These are phyloP conservation scores for Plantago major DNA, from an alignment of 257 asterid genomes.

Conservation along the genomic window DNA sequence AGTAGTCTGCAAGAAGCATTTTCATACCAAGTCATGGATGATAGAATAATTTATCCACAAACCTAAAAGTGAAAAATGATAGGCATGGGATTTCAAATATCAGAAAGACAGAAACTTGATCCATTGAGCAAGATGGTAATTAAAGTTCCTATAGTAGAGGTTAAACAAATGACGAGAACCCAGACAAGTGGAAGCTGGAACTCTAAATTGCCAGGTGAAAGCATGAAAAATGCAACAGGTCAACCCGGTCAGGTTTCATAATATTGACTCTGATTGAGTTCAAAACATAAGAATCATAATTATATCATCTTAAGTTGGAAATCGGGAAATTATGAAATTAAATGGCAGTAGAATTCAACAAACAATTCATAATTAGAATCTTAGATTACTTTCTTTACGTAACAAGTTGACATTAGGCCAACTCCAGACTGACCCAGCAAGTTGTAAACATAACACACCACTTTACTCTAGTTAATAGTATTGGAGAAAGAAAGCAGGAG, in stretches of 20 bases:
- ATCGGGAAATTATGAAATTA: neutral
- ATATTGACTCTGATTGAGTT: neutral
- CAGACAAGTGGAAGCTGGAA: neutral
- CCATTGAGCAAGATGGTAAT: neutral
- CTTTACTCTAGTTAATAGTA: neutral
- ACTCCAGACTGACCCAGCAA: neutral
- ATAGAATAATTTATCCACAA: neutral
- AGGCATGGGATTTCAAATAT: neutral
- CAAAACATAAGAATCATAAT: neutral
- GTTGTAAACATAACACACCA: neutral
- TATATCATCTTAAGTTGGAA: neutral
- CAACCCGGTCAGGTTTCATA: neutral
- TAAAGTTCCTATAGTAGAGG: neutral
- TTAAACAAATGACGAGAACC: neutral
- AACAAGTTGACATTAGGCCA: neutral
- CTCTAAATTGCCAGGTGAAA: neutral
- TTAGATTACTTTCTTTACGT: neutral
- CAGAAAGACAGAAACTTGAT: neutral
- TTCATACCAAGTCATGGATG: conserved; percentile 14
- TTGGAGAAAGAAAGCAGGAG: neutral
- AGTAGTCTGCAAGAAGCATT: conserved; percentile 51
- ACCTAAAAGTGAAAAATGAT: conserved; percentile 1
- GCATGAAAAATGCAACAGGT: neutral
- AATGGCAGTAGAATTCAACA: neutral
- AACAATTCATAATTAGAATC: neutral